Conservation (phyloP, 257 asterid genomes). For the Schizonepeta tenuifolia region DNA sequence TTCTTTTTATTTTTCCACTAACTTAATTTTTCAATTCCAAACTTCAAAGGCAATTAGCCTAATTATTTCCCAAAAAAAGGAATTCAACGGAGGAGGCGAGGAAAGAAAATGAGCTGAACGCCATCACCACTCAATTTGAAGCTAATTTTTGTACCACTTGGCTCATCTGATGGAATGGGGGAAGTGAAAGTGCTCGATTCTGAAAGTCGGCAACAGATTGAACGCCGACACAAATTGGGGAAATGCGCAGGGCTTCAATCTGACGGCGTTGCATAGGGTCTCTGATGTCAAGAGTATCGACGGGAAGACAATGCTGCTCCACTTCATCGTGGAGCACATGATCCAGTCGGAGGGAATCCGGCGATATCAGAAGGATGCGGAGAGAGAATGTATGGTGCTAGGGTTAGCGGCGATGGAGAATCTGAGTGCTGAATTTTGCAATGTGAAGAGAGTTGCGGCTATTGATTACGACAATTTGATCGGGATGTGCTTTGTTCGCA, state of each 20-base stretch:
- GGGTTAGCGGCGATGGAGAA: conserved; percentile 58
- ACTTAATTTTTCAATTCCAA: no score
- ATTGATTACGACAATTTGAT: conserved; percentile 60
- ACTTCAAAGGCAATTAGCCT: no score
- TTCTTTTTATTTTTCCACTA: no score
- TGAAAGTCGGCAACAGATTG: conserved; percentile 83
- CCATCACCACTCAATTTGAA: no score
- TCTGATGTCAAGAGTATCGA: conserved; percentile 76
- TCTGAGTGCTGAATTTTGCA: conserved; percentile 47
- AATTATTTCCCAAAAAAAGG: no score
- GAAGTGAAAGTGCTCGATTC: no score
- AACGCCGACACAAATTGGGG: conserved; percentile 87
- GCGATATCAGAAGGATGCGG: conserved; percentile 33
- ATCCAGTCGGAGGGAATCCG: conserved; percentile 62
- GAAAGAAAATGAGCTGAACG: no score
- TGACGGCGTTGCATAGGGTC: conserved; percentile 59
- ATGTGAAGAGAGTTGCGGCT: conserved; percentile 70
- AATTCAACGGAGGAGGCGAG: no score
- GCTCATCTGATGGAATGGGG: no score
- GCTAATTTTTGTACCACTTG: no score
- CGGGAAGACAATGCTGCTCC: conserved; percentile 80
- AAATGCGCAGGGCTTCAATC: conserved; percentile 79
- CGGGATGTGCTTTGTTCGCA: conserved; percentile 40
- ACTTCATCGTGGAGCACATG: conserved; percentile 84
- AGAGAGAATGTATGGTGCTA: conserved; percentile 48